phyloP scores from a whole-genome alignment of 139 green algal species.

The Nannochloris sp. region DNA sequence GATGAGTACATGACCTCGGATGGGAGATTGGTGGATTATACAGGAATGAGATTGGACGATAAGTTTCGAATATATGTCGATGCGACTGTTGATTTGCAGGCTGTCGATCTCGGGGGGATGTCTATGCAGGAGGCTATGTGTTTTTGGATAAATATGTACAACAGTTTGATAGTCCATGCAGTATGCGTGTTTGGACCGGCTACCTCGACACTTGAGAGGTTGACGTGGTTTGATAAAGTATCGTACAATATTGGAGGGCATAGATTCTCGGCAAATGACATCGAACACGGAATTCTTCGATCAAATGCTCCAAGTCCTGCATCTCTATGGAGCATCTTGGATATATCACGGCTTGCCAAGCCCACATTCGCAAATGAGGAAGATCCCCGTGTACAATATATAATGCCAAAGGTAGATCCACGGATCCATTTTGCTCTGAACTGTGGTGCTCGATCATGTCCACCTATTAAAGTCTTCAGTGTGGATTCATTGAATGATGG shows the following conservation, averaged over 20 bases:
- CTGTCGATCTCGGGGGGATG: conserved; percentile 52
- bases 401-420: conserved; percentile 53
- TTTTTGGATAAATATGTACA: conserved; percentile 93
- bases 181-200: conserved; percentile 33
- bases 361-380: conserved; percentile 28
- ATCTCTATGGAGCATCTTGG: conserved; percentile 37
- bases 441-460: conserved; percentile 86
- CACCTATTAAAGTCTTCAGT: conserved; percentile 82
- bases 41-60: conserved; percentile 38
- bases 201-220: conserved; percentile 8
- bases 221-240: conserved; percentile 30
- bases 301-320: conserved; percentile 60
- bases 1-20: conserved; percentile 53
- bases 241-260: conserved; percentile 65
- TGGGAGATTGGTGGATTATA: conserved; percentile 61
- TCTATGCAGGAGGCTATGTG: conserved; percentile 39
- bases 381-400: conserved; percentile 37
- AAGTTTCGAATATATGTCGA: conserved; percentile 53
- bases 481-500: conserved; percentile 64
- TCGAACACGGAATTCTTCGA: conserved; percentile 90
- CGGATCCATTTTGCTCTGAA: conserved; percentile 94
- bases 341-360: conserved; percentile 27
- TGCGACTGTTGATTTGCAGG: conserved; percentile 64
- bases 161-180: conserved; percentile 77
- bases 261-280: conserved; percentile 70